Evolutionary conservation across 2,329 filamentous ascomycete genomes (phyloP).

Genomic region (Curvularia verruculosa): DNA sequence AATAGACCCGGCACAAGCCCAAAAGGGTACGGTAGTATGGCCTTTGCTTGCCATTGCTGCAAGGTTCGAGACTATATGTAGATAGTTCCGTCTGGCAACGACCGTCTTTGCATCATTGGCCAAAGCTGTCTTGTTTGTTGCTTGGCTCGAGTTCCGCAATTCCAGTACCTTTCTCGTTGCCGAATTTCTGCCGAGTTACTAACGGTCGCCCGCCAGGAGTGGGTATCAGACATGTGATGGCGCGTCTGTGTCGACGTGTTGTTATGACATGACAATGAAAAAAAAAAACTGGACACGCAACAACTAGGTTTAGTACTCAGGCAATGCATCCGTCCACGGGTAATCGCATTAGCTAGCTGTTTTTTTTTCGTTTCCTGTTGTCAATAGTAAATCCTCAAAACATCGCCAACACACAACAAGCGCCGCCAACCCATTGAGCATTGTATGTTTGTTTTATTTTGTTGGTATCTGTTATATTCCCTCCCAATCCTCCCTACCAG

Average conservation of each 20-base stretch:
- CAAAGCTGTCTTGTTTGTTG: not conserved
- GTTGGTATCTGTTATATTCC: not conserved
- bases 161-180: not conserved
- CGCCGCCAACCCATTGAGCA: not conserved
- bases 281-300: no score
- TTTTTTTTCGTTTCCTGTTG: not conserved
- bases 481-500: no score
- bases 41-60: not conserved
- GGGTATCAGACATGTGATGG: not conserved
- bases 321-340: not conserved
- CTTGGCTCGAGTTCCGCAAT: not conserved
- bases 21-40: not conserved
- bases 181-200: not conserved
- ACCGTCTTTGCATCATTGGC: not conserved
- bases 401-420: no score
- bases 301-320: no score
- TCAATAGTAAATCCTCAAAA: not conserved
- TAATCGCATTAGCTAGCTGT: no score
- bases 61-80: not conserved
- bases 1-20: not conserved
- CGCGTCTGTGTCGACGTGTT: not conserved
- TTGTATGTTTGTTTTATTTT: constrained; percentile 1
- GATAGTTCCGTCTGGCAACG: not conserved
- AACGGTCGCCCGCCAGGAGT: not conserved
- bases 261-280: not conserved